A percentile compares a stretch with the other conserved stretches of the same genome.
These are phyloP conservation scores for Globisporangium abappressorium DNA, from an alignment of 352 stramenopile genomes.

Conservation along the genomic window DNA sequence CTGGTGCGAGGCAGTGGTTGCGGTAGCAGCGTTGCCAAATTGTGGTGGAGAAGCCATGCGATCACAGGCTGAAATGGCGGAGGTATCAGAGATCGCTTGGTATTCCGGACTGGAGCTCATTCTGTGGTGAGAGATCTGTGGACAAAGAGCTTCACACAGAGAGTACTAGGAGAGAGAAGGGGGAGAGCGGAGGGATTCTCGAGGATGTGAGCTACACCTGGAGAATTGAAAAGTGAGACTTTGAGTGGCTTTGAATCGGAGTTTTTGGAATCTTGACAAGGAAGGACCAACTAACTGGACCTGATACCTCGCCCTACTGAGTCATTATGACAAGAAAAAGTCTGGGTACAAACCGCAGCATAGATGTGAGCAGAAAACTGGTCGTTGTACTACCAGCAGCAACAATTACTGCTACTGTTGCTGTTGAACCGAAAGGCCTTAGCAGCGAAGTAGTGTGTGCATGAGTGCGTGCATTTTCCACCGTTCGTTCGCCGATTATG, in stretches of 20 bases:
- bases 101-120: constrained; percentile 5
- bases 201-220: background rate
- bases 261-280: background rate
- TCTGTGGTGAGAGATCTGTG: background rate
- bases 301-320: background rate
- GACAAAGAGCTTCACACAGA: too few species aligned
- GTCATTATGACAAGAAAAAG: constrained; percentile 4
- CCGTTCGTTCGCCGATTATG: background rate
- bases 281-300: background rate
- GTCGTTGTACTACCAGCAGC: background rate
- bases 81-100: background rate
- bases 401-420: background rate
- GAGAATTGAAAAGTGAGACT: constrained; percentile 5
- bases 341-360: background rate
- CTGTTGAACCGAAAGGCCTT: background rate
- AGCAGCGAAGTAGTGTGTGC: background rate
- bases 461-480: background rate
- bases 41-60: background rate
- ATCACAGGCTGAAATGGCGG: background rate
- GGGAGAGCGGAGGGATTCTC: background rate
- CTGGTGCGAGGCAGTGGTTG: background rate
- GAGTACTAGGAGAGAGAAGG: background rate
- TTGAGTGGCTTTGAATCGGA: background rate
- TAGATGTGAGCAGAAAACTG: background rate
- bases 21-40: background rate